Base-by-base conservation (phyloP, 768 basidiomycete genomes). In the Hygrocybe coccinea region DNA sequence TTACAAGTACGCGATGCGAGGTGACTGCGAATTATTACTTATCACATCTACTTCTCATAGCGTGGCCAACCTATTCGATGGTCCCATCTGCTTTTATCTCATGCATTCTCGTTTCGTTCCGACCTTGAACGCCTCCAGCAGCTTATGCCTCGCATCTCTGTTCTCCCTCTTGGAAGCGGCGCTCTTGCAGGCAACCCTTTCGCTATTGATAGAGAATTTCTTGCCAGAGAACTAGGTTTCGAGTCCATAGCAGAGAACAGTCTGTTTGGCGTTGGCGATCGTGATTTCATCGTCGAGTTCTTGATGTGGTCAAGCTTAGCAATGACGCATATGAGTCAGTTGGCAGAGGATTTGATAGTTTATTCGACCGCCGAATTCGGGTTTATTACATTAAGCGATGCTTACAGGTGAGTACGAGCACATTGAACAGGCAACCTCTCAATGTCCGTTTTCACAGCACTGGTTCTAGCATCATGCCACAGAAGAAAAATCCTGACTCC, bases 401-500 rank as follows among this genome's bases (percentile, higher is more conserved):
- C 97, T 4, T 99, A 99, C 72, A 93, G 90, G 95, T 92, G 53
- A 52, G 79, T 67, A 47, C n/a, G 5, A 41, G 14, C 11, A 41
- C 39, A 19, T 19, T 19, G 15, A 19, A 15, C 39, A 19, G 5
- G 39, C 19, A 15, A 19, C 19, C 39, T 41, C 19, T 15, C 4
- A 41, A 41, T 19, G 19, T 15, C 4, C 3, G 5, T 5, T 19
- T 51, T 29, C 38, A 21, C 60, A 97, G 94, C 67, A 99, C 97
- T 43, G 97, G 97, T 6, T 97, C 95, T 38, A 97, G 95, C 62
- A 97, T 99, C 68, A 99, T 99, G 97, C 97, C 97, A 5, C 97
- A 98, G 68, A 98, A 99, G 76, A 99, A 98, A 75, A 97, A 97
- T 66, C 91, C 95, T 0, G 97, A 98, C 69, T 97, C 95, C 9